A percentile compares a stretch with the other conserved stretches of the same genome.
phyloP scores from a whole-genome alignment of 179 eudicot genomes.

The Carnegiea gigantea region DNA sequence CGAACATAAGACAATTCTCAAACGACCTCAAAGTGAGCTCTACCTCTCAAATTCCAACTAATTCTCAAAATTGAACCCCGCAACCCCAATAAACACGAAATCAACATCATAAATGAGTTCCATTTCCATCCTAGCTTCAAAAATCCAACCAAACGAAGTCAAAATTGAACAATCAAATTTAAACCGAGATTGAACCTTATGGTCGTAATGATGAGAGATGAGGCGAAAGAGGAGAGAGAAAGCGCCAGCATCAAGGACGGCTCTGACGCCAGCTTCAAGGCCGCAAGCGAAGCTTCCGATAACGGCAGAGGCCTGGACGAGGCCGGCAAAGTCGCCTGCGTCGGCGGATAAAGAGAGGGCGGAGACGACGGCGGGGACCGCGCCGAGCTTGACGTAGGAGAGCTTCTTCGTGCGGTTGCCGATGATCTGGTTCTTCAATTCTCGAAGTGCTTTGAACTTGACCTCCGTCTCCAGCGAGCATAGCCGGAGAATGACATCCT shows the following conservation, averaged over 20 bases:
- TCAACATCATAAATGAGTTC: not conserved
- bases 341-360: conserved; percentile 46
- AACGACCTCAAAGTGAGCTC: not conserved
- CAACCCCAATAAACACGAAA: not conserved
- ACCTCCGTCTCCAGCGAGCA: conserved; percentile 41
- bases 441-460: conserved; percentile 71
- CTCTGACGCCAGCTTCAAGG: conserved; percentile 76
- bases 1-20: not conserved
- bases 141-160: not conserved
- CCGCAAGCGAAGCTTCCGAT: conserved; percentile 97
- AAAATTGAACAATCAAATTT: not conserved
- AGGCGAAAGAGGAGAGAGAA: conserved; percentile 53
- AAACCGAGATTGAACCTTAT: conserved; percentile 43
- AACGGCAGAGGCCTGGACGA: conserved; percentile 69
- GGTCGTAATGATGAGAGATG: conserved; percentile 54
- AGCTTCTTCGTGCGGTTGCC: conserved; percentile 92
- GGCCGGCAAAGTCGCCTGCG: conserved; percentile 24
- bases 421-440: conserved; percentile 88
- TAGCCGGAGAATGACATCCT: conserved; percentile 59
- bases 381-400: conserved; percentile 69
- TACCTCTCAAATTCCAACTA: not conserved
- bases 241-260: conserved; percentile 80
- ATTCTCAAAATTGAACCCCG: not conserved
- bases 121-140: not conserved
- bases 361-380: conserved; percentile 63